Percentiles rank a stretch among this genome's conserved stretches.
These are phyloP conservation scores for Gossypium aridum DNA, from an alignment of 441 rosid genomes.

Conservation along the genomic window DNA sequence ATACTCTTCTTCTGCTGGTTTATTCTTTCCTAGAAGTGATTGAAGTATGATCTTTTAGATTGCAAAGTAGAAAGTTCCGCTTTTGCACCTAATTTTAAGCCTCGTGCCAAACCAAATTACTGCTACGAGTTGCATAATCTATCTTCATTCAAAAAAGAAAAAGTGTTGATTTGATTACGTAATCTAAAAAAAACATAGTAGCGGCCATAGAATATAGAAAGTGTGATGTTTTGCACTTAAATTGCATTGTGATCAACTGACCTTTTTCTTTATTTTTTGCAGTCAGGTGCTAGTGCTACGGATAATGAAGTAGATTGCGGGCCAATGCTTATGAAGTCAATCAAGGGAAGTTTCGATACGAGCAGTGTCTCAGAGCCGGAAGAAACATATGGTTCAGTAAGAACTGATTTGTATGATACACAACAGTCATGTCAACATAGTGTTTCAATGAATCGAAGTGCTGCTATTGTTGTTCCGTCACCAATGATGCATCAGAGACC, in stretches of 20 bases:
- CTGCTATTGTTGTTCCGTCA: constrained; percentile 35
- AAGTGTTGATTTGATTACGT: not conserved
- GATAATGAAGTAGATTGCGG: constrained; percentile 20
- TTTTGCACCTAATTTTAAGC: not conserved
- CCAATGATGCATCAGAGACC: constrained; percentile 26
- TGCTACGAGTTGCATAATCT: not conserved
- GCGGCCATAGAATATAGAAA: not conserved
- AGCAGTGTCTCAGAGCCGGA: constrained; percentile 33
- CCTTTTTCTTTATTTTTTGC: constrained; percentile 15
- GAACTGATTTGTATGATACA: constrained; percentile 34
- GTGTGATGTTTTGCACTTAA: not conserved
- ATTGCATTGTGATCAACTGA: not conserved
- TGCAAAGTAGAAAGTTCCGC: not conserved
- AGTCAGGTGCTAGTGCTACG: constrained; percentile 30
- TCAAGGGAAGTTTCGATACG: constrained; percentile 24
- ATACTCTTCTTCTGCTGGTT: not conserved
- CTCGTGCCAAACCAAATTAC: not conserved
- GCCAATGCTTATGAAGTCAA: constrained; percentile 21
- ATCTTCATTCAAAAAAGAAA: not conserved
- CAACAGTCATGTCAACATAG: constrained; percentile 18
- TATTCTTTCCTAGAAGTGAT: constrained; percentile 1
- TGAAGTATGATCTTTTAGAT: not conserved
- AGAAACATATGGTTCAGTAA: constrained; percentile 30
- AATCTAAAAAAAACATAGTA: not conserved
- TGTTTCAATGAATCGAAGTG: constrained; percentile 26